These are phyloP conservation scores for Sporormia fimetaria DNA, from an alignment of 495 filamentous ascomycete species.

Conservation along the genomic window DNA sequence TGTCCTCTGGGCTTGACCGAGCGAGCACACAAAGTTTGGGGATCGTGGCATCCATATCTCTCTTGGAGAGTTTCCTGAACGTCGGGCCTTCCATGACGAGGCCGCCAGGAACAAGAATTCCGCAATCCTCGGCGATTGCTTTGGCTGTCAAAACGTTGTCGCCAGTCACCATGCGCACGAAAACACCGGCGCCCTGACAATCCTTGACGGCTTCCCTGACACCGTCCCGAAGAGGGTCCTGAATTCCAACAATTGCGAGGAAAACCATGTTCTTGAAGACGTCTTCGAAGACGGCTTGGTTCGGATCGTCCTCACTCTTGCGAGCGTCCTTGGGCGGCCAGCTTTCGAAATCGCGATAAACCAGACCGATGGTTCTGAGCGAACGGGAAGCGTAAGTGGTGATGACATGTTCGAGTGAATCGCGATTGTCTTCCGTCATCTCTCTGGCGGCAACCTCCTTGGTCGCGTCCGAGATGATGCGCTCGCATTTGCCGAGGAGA, in stretches of 20 bases:
- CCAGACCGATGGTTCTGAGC: slow-evolving; percentile 72
- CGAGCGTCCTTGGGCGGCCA: slow-evolving; percentile 70
- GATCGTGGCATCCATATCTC: slow-evolving; percentile 57
- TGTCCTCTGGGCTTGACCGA: slow-evolving; percentile 74
- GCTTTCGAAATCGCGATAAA: slow-evolving; percentile 77
- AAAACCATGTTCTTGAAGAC: slow-evolving; percentile 60
- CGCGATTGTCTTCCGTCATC: slow-evolving; percentile 28
- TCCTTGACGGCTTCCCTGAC: slow-evolving; percentile 65
- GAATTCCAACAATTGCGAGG: slow-evolving; percentile 53
- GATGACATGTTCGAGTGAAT: slow-evolving; percentile 55
- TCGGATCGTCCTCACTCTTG: slow-evolving; percentile 55
- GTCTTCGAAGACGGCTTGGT: slow-evolving; percentile 64
- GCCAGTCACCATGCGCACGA: slow-evolving; percentile 84
- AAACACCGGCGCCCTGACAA: slow-evolving; percentile 68
- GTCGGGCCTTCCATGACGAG: slow-evolving; percentile 72
- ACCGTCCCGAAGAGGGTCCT: slow-evolving; percentile 54
- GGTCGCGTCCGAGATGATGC: slow-evolving; percentile 61
- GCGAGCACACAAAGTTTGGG: slow-evolving; percentile 75
- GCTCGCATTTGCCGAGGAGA: slow-evolving; percentile 52
- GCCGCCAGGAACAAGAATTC: slow-evolving; percentile 64
- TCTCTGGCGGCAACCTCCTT: slow-evolving; percentile 35
- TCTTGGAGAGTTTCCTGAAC: slow-evolving; percentile 58
- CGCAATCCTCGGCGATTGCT: slow-evolving; percentile 74
- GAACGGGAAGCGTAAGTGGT: slow-evolving; percentile 69
- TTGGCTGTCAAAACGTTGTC: slow-evolving; percentile 79